These are phyloP conservation scores for Xylariaceae sp. DNA, from an alignment of 2,329 filamentous ascomycete species.

Conservation along the genomic window DNA sequence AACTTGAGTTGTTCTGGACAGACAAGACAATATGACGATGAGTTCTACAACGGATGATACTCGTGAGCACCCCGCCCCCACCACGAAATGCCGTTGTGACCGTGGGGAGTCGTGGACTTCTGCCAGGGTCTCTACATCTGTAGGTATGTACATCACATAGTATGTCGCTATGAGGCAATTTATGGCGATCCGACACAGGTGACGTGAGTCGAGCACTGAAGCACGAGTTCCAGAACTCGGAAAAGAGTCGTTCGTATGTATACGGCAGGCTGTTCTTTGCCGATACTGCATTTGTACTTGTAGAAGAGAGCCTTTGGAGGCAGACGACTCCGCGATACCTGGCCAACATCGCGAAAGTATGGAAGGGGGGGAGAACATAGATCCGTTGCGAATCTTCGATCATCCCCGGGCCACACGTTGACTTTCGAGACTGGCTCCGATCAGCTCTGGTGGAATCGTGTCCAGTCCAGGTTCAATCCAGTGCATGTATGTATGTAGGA, in stretches of 20 bases:
- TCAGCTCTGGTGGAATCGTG: too few species aligned
- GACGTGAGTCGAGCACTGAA: neutral
- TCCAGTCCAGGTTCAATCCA: too few species aligned
- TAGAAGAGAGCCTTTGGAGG: too few species aligned
- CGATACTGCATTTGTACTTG: too few species aligned
- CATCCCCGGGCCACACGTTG: too few species aligned
- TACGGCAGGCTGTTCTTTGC: too few species aligned
- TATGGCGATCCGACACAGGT: conserved; percentile 11
- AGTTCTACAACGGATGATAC: conserved; percentile 7
- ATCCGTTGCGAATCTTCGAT: too few species aligned
- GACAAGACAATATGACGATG: conserved; percentile 20
- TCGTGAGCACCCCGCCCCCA: conserved; percentile 16
- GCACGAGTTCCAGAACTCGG: too few species aligned
- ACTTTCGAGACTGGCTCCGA: conserved; percentile 21
- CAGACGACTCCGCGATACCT: too few species aligned
- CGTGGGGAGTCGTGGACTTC: conserved; percentile 16
- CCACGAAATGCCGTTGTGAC: conserved; percentile 5
- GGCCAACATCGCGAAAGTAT: too few species aligned
- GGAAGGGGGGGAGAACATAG: too few species aligned
- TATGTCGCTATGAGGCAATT: conserved; percentile 19
- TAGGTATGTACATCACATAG: conserved; percentile 21
- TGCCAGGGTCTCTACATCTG: conserved; percentile 18
- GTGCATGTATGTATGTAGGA: neutral
- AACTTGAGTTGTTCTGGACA: conserved; percentile 1
- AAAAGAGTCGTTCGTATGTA: conserved; percentile 8